phyloP scores from a whole-genome alignment of 148 eudicot genomes.

The Fallopia convolvulus region DNA sequence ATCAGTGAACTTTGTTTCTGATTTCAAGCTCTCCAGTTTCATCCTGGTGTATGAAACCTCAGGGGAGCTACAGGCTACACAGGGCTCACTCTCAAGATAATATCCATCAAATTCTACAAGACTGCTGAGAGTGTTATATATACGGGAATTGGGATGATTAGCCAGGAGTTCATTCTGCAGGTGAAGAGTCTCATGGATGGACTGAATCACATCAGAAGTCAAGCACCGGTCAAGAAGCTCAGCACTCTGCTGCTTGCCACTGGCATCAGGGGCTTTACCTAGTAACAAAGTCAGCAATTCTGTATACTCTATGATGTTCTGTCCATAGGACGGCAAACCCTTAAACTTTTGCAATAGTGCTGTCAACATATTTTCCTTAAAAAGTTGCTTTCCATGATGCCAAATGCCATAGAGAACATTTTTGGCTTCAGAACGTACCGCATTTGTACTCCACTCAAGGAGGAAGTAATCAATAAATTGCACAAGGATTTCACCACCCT shows the following conservation, averaged over 20 bases:
- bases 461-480: slow-evolving; percentile 84
- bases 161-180: slow-evolving; percentile 92
- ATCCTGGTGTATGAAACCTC: slow-evolving; percentile 95
- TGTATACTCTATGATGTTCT: slow-evolving; percentile 76
- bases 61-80: slow-evolving; percentile 99
- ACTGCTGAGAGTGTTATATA: slow-evolving; percentile 90
- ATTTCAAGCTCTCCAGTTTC: slow-evolving; percentile 92
- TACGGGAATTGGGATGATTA: slow-evolving; percentile 96
- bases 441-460: slow-evolving; percentile 93
- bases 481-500: slow-evolving; percentile 58
- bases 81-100: slow-evolving; percentile 99
- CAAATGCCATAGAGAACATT: slow-evolving; percentile 78
- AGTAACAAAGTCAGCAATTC: slow-evolving; percentile 71
- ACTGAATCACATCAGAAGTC: slow-evolving; percentile 78
- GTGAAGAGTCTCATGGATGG: slow-evolving; percentile 87
- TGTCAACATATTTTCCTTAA: slow-evolving; percentile 67
- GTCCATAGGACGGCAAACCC: slow-evolving; percentile 88
- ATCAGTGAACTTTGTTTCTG: slow-evolving; percentile 94
- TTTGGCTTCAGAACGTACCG: slow-evolving; percentile 91
- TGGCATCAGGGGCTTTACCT: slow-evolving; percentile 67
- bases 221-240: slow-evolving; percentile 82
- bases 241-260: slow-evolving; percentile 52
- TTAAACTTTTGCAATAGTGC: slow-evolving; percentile 75
- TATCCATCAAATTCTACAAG: slow-evolving; percentile 99
- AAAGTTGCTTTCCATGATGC: slow-evolving; percentile 84